Evolutionary conservation across 139 green algal genomes (phyloP).

Genomic region (Chlorella ohadii): DNA sequence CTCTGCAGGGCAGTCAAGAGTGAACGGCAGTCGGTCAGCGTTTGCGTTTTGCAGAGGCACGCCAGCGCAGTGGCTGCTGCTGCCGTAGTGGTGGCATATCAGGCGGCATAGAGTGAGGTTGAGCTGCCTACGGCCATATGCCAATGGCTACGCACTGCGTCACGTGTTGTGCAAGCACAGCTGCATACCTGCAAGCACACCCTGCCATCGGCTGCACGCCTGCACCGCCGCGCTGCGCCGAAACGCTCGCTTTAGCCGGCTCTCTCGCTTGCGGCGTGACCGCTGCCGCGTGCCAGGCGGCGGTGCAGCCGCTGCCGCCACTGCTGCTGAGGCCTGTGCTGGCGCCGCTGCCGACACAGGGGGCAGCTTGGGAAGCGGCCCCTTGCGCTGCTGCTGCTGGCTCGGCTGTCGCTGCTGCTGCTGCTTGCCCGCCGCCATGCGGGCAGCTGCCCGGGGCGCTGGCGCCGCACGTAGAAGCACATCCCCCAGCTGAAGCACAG

Average conservation of each 20-base stretch:
- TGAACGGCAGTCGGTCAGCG: no score
- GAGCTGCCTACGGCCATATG: no score
- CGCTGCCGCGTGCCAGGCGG: constrained; percentile 10
- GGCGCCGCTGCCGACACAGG: background rate
- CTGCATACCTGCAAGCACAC: constrained; percentile 6
- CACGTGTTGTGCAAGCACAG: background rate
- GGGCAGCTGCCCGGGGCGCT: background rate
- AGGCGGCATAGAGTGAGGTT: no score
- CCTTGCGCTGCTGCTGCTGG: background rate
- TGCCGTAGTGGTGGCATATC: no score
- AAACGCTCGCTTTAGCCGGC: constrained; percentile 33
- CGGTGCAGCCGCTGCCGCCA: background rate
- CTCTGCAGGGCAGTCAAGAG: background rate
- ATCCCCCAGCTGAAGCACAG: constrained; percentile 5
- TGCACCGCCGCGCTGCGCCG: constrained; percentile 17
- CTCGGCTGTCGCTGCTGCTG: background rate
- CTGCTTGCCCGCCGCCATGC: background rate
- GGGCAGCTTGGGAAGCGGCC: background rate
- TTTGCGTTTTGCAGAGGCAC: no score
- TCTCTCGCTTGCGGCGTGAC: constrained; percentile 16
- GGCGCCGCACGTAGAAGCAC: background rate
- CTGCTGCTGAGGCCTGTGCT: background rate
- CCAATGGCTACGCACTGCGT: no score
- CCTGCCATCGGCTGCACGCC: constrained; percentile 23
- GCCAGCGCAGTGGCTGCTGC: no score